Base-by-base conservation (phyloP, 495 filamentous ascomycete species). In the Penicillium salamii region DNA sequence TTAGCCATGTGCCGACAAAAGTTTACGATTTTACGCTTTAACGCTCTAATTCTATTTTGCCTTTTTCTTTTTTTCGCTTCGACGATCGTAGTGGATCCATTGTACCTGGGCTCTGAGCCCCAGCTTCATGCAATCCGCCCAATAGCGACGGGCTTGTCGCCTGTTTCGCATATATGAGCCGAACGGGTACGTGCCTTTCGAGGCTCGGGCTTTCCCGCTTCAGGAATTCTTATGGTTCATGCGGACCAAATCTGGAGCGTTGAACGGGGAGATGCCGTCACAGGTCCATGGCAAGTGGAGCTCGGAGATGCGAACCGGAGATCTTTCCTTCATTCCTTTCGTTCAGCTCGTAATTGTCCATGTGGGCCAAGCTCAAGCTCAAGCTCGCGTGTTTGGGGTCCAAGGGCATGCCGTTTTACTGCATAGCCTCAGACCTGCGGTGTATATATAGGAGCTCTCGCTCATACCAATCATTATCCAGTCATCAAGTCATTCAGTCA, bases 321-420 rank as follows among this genome's bases (percentile, higher is more conserved):
- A 62, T 61, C 55, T 42, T 50, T 59, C 42, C 52, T 45, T 53
- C 53, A 59, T 59, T 59, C 49, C 48, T 39, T 47, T 47, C 20
- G 41, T 31, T 58, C 45, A 52, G 44, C 37, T 55, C 17, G 28
- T 42, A 42, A 34, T 42, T 19, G 38, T 43, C 59, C 59, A 65
- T 65, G 58, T 65, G 61, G 61, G 49, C 55, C 55, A 48, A 58
- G 39, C 60, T 63, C 61, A 55, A 41, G 42, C 57, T 51, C 48
- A 39, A 58, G 39, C 60, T 63, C 61, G 58, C 61, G 53, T 65
- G 52, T 49, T 17, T 21, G 3, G 46, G 24, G 11, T 19, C 31
- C 49, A 46, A 50, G 50, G 39, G 55, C 50, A 65, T 62, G 50
- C 39, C 49, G 42, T 21, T 24, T 38, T 11, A 13, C 28, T 29